phyloP scores from a whole-genome alignment of 192 early-diverging fungal genomes.

The Coemansia sp. region DNA sequence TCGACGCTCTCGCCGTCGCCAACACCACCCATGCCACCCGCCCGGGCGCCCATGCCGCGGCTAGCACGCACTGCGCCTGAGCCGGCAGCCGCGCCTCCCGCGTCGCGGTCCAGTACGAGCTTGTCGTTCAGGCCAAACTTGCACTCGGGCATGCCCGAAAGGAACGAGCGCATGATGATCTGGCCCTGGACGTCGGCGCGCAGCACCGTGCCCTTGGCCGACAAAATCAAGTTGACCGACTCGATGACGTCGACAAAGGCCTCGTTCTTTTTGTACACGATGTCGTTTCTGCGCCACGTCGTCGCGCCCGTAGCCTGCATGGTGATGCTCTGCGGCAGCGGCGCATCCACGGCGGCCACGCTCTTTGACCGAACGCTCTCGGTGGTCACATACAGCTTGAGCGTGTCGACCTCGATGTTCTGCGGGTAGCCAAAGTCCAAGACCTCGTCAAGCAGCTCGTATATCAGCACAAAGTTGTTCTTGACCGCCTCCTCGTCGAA shows the following conservation, averaged over 20 bases:
- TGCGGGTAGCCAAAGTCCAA: conserved; percentile 88
- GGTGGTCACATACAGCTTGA: conserved; percentile 84
- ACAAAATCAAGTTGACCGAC: conserved; percentile 89
- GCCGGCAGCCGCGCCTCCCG: conserved; percentile 10
- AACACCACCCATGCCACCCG: conserved; percentile 21
- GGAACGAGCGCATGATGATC: conserved; percentile 90
- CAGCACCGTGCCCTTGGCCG: conserved; percentile 82
- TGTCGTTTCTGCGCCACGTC: conserved; percentile 89
- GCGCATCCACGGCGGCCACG: conserved; percentile 9
- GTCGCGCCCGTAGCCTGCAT: conserved; percentile 96
- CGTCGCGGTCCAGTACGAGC: conserved; percentile 79
- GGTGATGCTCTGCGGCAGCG: conserved; percentile 73
- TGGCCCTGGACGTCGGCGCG: conserved; percentile 86
- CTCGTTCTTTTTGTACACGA: conserved; percentile 97
- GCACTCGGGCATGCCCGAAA: conserved; percentile 97
- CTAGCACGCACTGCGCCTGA: background rate
- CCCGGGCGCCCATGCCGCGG: conserved; percentile 8
- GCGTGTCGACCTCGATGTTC: conserved; percentile 76
- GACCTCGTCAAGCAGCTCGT: conserved; percentile 83
- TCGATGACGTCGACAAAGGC: conserved; percentile 99
- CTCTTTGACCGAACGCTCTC: conserved; percentile 78
- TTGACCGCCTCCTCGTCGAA: conserved; percentile 83
- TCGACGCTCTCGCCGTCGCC: conserved; percentile 65
- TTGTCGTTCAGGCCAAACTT: conserved; percentile 97
- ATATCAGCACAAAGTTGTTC: conserved; percentile 83